phyloP scores from a whole-genome alignment of 306 rosid genomes.

The Comarum palustre region DNA sequence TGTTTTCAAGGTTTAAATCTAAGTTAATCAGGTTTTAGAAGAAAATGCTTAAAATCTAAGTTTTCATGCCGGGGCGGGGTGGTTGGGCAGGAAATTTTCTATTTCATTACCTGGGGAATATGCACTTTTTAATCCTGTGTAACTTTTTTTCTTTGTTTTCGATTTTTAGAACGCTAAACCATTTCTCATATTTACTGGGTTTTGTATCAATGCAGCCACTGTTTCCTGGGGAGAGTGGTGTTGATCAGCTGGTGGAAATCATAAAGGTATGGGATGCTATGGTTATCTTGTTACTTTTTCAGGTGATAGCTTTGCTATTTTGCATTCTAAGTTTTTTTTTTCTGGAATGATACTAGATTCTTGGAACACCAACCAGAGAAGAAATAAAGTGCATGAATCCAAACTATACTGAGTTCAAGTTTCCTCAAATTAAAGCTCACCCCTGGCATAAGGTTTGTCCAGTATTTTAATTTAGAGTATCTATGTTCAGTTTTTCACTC shows the following conservation, averaged over 20 bases:
- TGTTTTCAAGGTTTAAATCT: not conserved
- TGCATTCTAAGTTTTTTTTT: slow-evolving; percentile 18
- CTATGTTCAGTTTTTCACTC: not conserved
- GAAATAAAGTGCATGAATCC: slow-evolving; percentile 98
- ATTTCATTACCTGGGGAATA: not conserved
- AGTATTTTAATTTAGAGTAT: not conserved
- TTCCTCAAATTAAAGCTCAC: slow-evolving; percentile 94
- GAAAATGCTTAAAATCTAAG: not conserved
- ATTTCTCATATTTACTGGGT: slow-evolving; percentile 27
- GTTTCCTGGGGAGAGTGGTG: slow-evolving; percentile 97
- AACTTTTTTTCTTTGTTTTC: not conserved
- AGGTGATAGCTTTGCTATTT: slow-evolving; percentile 18
- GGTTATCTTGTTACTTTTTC: not conserved
- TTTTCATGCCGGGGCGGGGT: not conserved
- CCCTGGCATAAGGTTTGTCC: slow-evolving; percentile 89
- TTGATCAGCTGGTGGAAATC: slow-evolving; percentile 95
- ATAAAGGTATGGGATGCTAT: slow-evolving; percentile 54
- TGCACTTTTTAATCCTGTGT: not conserved
- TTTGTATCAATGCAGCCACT: slow-evolving; percentile 62
- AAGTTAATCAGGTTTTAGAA: not conserved
- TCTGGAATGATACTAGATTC: slow-evolving; percentile 40
- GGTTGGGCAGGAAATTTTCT: not conserved
- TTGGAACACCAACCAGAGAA: slow-evolving; percentile 93
- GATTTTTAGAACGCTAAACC: not conserved
- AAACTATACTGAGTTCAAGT: slow-evolving; percentile 76